Evolutionary conservation across 1,139 yeast genomes (phyloP), one percentile per base, ranked within the genome.

Genomic region (Sugiyamaella pinicola): DNA sequence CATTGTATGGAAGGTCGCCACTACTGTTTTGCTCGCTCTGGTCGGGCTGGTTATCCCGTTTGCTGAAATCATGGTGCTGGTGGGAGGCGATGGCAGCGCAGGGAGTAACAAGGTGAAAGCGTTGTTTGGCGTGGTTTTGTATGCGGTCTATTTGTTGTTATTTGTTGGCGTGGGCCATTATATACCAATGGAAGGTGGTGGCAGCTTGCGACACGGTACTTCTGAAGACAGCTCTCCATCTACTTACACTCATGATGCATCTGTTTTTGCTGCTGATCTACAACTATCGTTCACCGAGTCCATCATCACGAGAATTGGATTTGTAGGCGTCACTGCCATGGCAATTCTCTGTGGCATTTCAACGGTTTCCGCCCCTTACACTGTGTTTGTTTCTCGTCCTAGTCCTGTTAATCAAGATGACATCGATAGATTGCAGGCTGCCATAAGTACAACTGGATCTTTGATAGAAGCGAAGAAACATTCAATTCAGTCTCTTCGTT

Each of bases 271-370:
- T 55, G 44, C 40, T 49, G 53, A 77, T 76, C 57, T 55, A 63
- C 58, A 34, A 52, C 49, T 55, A 66, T 19, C 44, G 6, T 40
- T 47, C 47, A 58, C 64, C 18, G 72, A 67, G 46, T 70, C 68
- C 47, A 59, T 70, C 19, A 74, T 84, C 34, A 82, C 85, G 49
- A 81, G 85, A 57, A 71, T 87, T 3, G 83, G 87, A 2, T 77
- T 87, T 49, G 76, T 83, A 13, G 96, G 96, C 1, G 83, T 87
- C 22, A 81, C 88, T 0, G 72, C 84, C 37, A 83, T 86, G 77
- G 89, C 91, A 0, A 66, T 80, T 0, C 70, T 87, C 37, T 83
- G 90, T 2, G 95, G 95, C 0, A 74, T 87, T 42, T 93, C 93
- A 1, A 83, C 90, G 9, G 80, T 83, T 13, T 77, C 90, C n/a